Percentiles rank a stretch among this genome's conserved stretches.
These are phyloP conservation scores for Microbotryum silenes-acaulis DNA, from an alignment of 1,284 basidiomycete genomes.

Conservation along the genomic window DNA sequence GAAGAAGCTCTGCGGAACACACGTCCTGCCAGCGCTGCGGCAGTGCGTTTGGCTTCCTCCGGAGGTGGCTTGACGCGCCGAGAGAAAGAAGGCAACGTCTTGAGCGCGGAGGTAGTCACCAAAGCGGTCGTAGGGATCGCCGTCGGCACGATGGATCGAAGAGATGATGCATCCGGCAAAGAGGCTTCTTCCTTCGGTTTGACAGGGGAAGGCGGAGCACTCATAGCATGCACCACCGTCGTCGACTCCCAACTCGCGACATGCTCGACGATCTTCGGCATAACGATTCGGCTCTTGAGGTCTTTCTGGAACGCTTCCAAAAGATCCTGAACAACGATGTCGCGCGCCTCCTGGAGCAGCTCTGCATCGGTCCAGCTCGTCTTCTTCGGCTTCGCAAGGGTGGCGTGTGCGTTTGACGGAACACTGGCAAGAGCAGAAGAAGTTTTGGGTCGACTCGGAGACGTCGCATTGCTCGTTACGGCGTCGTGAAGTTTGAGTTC, in stretches of 20 bases:
- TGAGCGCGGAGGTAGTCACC: too few species aligned
- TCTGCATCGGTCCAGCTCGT: slow-evolving; percentile 42
- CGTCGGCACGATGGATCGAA: too few species aligned
- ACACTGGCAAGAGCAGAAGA: not conserved
- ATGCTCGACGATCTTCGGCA: slow-evolving; percentile 51
- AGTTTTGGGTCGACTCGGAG: not conserved
- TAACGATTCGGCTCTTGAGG: slow-evolving; percentile 58
- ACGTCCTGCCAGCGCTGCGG: too few species aligned
- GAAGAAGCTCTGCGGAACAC: too few species aligned
- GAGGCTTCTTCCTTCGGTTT: not conserved
- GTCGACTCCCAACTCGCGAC: slow-evolving; percentile 47
- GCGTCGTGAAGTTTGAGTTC: slow-evolving; percentile 52
- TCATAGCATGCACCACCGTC: not conserved
- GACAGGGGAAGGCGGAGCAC: not conserved
- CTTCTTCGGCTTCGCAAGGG: slow-evolving; percentile 50
- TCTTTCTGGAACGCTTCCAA: slow-evolving; percentile 57
- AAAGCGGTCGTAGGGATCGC: too few species aligned
- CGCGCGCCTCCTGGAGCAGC: slow-evolving; percentile 54
- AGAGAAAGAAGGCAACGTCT: too few species aligned
- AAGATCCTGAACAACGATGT: slow-evolving; percentile 58
- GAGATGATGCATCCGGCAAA: too few species aligned
- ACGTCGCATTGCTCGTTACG: slow-evolving; percentile 30
- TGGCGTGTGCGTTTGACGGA: not conserved
- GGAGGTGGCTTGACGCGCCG: too few species aligned
- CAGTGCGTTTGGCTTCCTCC: too few species aligned